Evolutionary conservation across 2,329 filamentous ascomycete genomes (phyloP).

Genomic region (Pseudocercospora eumusae): DNA sequence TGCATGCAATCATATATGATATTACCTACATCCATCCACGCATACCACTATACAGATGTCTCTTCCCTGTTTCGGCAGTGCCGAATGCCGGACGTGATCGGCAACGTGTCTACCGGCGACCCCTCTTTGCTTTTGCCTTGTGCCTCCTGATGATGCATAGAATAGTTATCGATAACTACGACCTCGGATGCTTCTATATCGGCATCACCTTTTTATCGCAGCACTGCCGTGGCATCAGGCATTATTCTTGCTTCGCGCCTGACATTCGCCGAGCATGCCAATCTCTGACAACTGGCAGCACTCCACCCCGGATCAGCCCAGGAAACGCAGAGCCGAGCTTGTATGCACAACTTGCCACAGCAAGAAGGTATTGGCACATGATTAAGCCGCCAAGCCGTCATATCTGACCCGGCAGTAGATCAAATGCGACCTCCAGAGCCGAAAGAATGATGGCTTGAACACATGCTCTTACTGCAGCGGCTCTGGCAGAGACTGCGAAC

Average conservation of each 20-base stretch:
- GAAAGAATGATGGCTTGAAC: conserved; percentile 8
- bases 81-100: background rate
- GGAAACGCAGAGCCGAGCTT: conserved; percentile 17
- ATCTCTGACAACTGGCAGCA: conserved; percentile 15
- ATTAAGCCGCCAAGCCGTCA: too few species aligned
- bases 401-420: conserved; percentile 7
- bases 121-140: background rate
- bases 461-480: conserved; percentile 15
- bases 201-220: conserved; percentile 5
- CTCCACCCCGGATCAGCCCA: conserved; percentile 13
- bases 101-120: background rate
- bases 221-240: background rate
- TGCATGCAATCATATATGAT: too few species aligned
- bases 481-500: conserved; percentile 10
- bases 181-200: background rate
- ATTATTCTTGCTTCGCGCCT: background rate
- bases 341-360: conserved; percentile 16
- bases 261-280: conserved; percentile 1
- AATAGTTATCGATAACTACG: too few species aligned
- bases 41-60: background rate
- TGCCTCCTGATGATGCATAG: too few species aligned
- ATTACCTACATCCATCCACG: too few species aligned
- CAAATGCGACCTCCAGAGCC: conserved; percentile 16
- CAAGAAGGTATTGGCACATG: conserved; percentile 8
- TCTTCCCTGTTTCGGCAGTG: conserved; percentile 2